Evolutionary conservation across 208 protist genomes (phyloP), one percentile per base, ranked within the genome.

Genomic region (Phytomonas sp.): DNA sequence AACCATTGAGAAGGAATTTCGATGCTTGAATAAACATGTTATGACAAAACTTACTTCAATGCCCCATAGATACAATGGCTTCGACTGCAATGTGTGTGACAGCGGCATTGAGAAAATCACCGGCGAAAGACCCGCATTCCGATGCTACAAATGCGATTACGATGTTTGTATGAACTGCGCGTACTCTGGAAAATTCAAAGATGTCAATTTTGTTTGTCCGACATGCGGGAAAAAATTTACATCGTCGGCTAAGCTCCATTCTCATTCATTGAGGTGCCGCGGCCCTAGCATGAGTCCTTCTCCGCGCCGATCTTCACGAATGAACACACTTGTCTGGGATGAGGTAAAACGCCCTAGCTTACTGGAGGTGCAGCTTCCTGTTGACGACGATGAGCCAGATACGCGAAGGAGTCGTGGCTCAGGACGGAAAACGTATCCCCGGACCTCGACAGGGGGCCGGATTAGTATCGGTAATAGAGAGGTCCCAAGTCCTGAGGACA

Each of bases 101-200:
- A 68, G 82, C 30, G 87, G 76, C 32, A 91, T 95, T 68, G 67
- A 91, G 31, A 88, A 75, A 17, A 89, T 95, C 34, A 88, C 80
- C 26, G 71, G 60, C 26, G 86, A 92, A 43, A 76, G 69, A 4
- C 86, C 83, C 2, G 86, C 83, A 5, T 95, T 91, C 67, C 85
- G 90, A 28, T 95, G 90, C 75, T 89, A 92, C 72, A 93, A 93
- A 78, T 95, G 90, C 71, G 90, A 95, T 75, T 95, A 93, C 76
- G 90, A 95, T 70, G 72, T 95, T 59, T 95, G 90, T 72, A 81
- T 84, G 75, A 79, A 84, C 56, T 95, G 90, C 70, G 87, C 85
- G 32, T 90, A 87, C 67, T 79, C 80, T n/a, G 79, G 82, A 28
- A 78, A 78, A 36, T 80, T 89, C 56, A 90, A 88, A 71, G 87